A percentile compares a stretch with the other conserved stretches of the same genome.
Evolutionary conservation across 805 yeast species (phyloP).

Genomic region (Metschnikowia henanensis): DNA sequence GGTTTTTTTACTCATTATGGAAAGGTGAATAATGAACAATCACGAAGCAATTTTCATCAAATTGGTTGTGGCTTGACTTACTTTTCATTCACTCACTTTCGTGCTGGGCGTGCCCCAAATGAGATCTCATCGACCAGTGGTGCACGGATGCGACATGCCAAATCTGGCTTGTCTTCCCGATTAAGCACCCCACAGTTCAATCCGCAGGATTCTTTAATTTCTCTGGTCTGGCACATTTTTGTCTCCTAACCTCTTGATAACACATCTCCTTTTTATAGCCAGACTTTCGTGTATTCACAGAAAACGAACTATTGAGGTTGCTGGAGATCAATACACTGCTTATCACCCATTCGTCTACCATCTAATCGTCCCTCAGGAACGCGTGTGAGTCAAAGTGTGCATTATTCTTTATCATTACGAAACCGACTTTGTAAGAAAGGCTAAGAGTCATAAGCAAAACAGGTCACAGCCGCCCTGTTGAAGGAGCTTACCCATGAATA

Average conservation of each 20-base stretch:
- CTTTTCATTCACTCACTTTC: not conserved
- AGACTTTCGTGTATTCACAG: too few species aligned
- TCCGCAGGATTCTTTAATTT: not conserved
- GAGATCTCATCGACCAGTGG: conserved; percentile 2
- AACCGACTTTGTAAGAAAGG: too few species aligned
- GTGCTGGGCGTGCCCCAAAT: conserved; percentile 9
- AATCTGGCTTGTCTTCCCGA: conserved; percentile 9
- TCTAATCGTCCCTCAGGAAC: too few species aligned
- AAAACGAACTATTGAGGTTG: too few species aligned
- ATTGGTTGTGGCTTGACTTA: too few species aligned
- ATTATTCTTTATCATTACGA: too few species aligned
- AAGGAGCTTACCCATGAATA: not conserved
- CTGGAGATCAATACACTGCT: too few species aligned
- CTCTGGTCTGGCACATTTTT: not conserved
- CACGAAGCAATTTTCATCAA: too few species aligned
- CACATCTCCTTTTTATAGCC: not conserved
- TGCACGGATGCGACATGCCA: conserved; percentile 3
- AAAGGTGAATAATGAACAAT: too few species aligned
- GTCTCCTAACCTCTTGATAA: not conserved
- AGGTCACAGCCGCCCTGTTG: not conserved
- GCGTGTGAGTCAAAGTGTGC: too few species aligned
- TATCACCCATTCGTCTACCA: too few species aligned
- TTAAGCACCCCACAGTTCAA: conserved; percentile 5
- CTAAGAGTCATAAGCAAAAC: not conserved
- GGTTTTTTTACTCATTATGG: too few species aligned